These are phyloP conservation scores for Boletellus ananas DNA, from an alignment of 768 basidiomycete genomes.

Conservation along the genomic window DNA sequence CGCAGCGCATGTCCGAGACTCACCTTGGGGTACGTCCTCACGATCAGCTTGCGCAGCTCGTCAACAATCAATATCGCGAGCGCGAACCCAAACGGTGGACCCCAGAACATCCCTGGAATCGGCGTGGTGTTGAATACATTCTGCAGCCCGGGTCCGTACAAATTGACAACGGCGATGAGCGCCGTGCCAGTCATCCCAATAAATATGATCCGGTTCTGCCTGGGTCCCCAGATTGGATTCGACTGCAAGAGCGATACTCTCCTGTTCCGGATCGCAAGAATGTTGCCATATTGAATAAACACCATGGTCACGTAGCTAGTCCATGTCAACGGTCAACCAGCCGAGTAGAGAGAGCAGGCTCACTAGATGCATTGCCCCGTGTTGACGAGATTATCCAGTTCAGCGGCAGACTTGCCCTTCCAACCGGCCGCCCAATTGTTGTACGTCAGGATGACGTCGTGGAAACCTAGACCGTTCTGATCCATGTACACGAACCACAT, in stretches of 20 bases:
- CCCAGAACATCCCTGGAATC: constrained; percentile 48
- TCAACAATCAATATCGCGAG: constrained; percentile 39
- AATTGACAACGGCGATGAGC: constrained; percentile 41
- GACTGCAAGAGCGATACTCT: constrained; percentile 41
- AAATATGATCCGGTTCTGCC: constrained; percentile 39
- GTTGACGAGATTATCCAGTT: constrained; percentile 35
- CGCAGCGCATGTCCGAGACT: background rate
- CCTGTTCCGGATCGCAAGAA: constrained; percentile 43
- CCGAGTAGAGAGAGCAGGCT: constrained; percentile 7
- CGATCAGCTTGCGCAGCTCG: constrained; percentile 43
- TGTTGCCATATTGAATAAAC: constrained; percentile 41
- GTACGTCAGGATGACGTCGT: constrained; percentile 39
- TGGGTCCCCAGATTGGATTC: constrained; percentile 46
- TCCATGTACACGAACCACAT: constrained; percentile 40
- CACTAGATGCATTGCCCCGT: constrained; percentile 47
- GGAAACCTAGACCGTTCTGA: constrained; percentile 35
- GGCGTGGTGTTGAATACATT: constrained; percentile 40
- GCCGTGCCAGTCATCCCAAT: constrained; percentile 38
- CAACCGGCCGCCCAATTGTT: constrained; percentile 38
- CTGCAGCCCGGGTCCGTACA: constrained; percentile 45
- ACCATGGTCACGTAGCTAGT: constrained; percentile 47
- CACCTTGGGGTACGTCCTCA: constrained; percentile 42
- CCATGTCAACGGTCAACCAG: background rate
- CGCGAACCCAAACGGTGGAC: constrained; percentile 43
- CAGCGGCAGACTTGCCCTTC: constrained; percentile 27